Conservation (phyloP, 2,329 filamentous ascomycete species). For the Colletotrichum australisinense region DNA sequence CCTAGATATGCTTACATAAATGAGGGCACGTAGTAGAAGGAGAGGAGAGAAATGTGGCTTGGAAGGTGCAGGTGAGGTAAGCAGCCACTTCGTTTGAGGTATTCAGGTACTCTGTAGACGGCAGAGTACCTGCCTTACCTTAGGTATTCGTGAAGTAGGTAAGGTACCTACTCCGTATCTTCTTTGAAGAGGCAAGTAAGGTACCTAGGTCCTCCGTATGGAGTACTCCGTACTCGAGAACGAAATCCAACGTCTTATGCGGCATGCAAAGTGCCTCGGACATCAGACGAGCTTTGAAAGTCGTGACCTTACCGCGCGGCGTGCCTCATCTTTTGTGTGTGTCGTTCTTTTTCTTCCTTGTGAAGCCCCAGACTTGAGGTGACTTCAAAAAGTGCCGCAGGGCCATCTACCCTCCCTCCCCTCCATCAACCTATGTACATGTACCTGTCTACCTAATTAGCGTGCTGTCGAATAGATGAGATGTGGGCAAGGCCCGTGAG, state of each 20-base stretch:
- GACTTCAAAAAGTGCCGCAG: neutral
- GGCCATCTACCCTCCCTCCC: too few relatives aligned
- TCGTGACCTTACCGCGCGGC: too few relatives aligned
- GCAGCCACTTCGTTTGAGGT: neutral
- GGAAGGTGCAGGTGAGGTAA: neutral
- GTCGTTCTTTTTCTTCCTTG: too few relatives aligned
- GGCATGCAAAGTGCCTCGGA: neutral
- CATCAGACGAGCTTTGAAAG: neutral
- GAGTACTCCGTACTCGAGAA: neutral
- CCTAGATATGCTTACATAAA: neutral
- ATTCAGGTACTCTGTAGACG: neutral
- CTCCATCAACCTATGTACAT: neutral
- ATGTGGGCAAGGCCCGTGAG: neutral
- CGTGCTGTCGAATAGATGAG: neutral
- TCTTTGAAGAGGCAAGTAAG: neutral
- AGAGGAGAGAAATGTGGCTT: neutral
- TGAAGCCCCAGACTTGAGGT: neutral
- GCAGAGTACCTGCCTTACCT: neutral
- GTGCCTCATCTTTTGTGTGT: neutral
- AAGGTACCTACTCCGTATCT: neutral
- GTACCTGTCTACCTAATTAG: neutral
- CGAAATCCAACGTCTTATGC: neutral
- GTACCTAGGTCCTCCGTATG: too few relatives aligned
- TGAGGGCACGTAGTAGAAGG: neutral
- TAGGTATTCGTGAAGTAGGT: neutral